Evolutionary conservation across 108 stramenopile genomes (phyloP), one percentile per base, ranked within the genome.

Genomic region (Nannochloropsis gaditana): DNA sequence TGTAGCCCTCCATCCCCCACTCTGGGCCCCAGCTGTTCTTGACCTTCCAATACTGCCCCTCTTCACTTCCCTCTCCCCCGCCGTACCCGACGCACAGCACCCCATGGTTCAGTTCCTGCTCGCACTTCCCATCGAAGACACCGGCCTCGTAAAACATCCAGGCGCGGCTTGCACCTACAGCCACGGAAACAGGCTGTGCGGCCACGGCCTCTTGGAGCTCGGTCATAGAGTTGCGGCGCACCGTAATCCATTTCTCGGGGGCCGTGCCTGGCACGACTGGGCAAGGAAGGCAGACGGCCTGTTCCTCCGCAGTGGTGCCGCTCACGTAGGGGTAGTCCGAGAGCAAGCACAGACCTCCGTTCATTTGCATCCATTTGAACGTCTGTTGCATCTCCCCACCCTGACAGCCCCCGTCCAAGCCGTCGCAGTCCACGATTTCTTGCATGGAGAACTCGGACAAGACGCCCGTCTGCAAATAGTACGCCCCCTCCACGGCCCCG

Each of bases 121-220:
- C 92, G 47, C 92, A 92, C 43, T 31, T 45, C 42, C 79, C 92
- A 42, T 91, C 91, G 81, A 96, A 92, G 43, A 99, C 96, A n/a
- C 98, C 98, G 19, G 84, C 86, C 85, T 92, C 94, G 93, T 99
- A 99, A 84, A 99, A 95, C 91, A 97, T 97, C 84, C 97, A 97
- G 82, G 84, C 81, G 90, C 93, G 79, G 88, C 91, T 91, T 6
- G 94, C 95, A 80, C 94, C 92, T 82, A 94, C 94, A 19, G 94
- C 94, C 42, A 95, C 91, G 43, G 92, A 89, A 9, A 95, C 94
- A 9, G 93, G 93, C 73, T 89, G 90, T 47, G 91, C 83, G 41
- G 85, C 83, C 21, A 90, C 91, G 79, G 90, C 90, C 73, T 85
- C 82, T 90, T 92, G 87, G 4, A 92, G 89, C 17, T 84, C 90